Evolutionary conservation across 305 asterid species (phyloP).

Genomic region (Nicotiana rustica): DNA sequence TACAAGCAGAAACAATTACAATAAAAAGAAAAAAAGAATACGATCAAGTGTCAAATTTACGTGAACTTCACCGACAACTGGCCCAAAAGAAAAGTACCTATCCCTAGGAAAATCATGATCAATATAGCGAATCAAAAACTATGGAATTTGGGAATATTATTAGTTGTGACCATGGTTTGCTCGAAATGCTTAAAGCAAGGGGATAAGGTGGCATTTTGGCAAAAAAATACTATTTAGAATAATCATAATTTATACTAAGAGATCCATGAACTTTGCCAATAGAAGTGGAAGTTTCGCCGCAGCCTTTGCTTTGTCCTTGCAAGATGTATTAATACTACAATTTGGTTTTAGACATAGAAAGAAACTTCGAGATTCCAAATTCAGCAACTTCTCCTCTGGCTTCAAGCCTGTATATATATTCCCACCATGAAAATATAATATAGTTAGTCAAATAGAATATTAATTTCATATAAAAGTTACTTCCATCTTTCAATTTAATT

Average conservation of each 20-base stretch:
- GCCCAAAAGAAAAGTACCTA: too few species aligned
- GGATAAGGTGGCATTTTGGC: background rate
- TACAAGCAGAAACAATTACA: background rate
- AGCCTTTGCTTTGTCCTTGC: constrained; percentile 31
- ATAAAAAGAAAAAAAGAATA: background rate
- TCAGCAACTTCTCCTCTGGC: constrained; percentile 54
- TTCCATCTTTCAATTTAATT: too few species aligned
- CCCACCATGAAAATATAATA: background rate
- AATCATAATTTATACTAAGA: constrained; percentile 33
- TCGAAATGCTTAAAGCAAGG: background rate
- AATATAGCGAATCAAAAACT: too few species aligned
- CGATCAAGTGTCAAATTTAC: background rate
- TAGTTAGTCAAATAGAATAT: constrained; percentile 11
- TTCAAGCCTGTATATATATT: constrained; percentile 54
- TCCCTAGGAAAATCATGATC: too few species aligned
- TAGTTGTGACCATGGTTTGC: background rate
- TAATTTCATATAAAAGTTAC: too few species aligned
- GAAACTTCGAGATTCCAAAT: constrained; percentile 65
- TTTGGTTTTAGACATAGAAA: constrained; percentile 52
- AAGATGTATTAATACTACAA: background rate
- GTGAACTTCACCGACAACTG: background rate
- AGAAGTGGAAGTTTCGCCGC: constrained; percentile 32
- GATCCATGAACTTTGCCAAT: constrained; percentile 34
- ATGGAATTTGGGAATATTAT: background rate
- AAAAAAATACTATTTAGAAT: background rate